A percentile compares a stretch with the other conserved stretches of the same genome.
phyloP scores from a whole-genome alignment of 2,329 filamentous ascomycete genomes.

The Claviceps maximensis region DNA sequence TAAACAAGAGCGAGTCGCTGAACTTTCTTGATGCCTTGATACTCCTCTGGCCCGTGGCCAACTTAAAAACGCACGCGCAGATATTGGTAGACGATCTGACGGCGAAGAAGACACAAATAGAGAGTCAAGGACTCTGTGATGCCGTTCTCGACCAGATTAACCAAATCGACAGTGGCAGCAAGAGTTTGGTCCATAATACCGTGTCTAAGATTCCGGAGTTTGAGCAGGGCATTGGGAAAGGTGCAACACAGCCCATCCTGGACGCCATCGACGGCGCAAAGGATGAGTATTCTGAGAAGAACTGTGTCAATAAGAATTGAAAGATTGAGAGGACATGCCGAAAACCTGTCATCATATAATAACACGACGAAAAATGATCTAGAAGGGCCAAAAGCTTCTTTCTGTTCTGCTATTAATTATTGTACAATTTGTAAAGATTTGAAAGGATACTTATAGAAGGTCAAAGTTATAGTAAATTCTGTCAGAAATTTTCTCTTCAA shows the following conservation, averaged over 20 bases:
- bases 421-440: no score
- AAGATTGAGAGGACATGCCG: neutral
- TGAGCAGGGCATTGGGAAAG: neutral
- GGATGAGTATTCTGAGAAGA: neutral
- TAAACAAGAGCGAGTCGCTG: neutral
- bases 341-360: no score
- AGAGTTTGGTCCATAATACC: neutral
- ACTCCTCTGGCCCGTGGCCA: neutral
- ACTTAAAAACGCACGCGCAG: conserved; percentile 1
- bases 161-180: neutral
- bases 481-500: no score
- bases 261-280: neutral
- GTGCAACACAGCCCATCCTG: neutral
- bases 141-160: neutral
- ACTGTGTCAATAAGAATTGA: neutral
- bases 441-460: no score
- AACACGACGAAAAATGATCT: no score
- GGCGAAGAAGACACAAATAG: neutral
- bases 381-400: no score
- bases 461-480: no score
- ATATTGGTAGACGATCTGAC: conserved; percentile 1
- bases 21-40: neutral
- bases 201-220: neutral
- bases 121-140: neutral
- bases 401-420: no score